Evolutionary conservation across 2,329 filamentous ascomycete species (phyloP), one percentile per base, ranked within the genome.

Genomic region (Drechslerella dactyloides): DNA sequence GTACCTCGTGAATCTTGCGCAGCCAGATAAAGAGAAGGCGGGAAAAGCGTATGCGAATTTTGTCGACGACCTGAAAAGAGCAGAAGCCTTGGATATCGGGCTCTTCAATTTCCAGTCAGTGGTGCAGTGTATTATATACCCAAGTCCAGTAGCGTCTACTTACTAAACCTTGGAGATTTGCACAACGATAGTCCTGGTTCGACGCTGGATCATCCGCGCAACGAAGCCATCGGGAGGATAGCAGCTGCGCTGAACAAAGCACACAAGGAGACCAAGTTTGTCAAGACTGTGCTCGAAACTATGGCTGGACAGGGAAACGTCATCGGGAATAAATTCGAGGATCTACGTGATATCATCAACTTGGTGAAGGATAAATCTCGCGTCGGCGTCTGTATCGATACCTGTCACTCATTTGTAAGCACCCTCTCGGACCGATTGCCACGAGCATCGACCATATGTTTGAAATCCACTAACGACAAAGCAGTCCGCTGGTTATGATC

Each of bases 1-100:
- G 0, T 99, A 99, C 79, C 88, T 99, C 6, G 92, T 99, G 77
- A 99, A 99, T 78, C 86, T 99, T 4, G 94, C 94, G 0, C 91
- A 96, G 77, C 84, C 87, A 2, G 93, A 97, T 77, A 79, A 85
- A 24, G 84, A 84, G 42, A 96, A 96, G 79, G 90, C 92, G 1
- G 84, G 87, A 57, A 92, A 97, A 81, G 93, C 93, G 0, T 97
- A 96, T 78, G 84, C 83, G 42, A 86, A 87, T 65, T 99, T 99
- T 79, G 78, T 96, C 15, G 93, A 99, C 76, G 94, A 99, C 79
- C 83, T 99, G 0, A 82, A 86, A 56, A 87, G 94, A 8, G 97
- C 94, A 79, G 90, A 96, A 77, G 84, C 85, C 51, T 85, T 99
- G 0, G 91, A 92, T 0, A 96, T 99, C 77, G 84, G 82, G 73